These are phyloP conservation scores for Aspergillus sp. DNA, from an alignment of 2,329 filamentous ascomycete species.

Conservation along the genomic window DNA sequence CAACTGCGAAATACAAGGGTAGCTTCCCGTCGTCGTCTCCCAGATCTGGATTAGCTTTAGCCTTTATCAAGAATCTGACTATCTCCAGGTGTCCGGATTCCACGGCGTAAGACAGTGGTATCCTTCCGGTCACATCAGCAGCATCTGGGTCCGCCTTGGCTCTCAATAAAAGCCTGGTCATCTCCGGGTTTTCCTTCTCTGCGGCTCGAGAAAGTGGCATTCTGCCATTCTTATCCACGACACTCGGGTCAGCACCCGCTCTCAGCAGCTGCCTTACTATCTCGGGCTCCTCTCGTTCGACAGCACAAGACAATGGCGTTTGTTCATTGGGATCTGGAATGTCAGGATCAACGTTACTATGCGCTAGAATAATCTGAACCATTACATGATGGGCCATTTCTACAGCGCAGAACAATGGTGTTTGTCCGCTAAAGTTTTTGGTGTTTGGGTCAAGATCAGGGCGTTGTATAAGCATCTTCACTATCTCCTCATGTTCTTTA, in stretches of 20 bases:
- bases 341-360: slow-evolving; percentile 15
- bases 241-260: slow-evolving; percentile 15
- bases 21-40: slow-evolving; percentile 16
- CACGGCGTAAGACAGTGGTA: slow-evolving; percentile 17
- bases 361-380: slow-evolving; percentile 15
- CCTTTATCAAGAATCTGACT: slow-evolving; percentile 19
- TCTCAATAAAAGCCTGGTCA: slow-evolving; percentile 21
- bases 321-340: slow-evolving; percentile 15
- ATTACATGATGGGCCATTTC: slow-evolving; percentile 13
- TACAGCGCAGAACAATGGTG: slow-evolving; percentile 19
- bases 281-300: slow-evolving; percentile 13
- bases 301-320: slow-evolving; percentile 18
- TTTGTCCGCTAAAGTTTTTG: slow-evolving; percentile 15
- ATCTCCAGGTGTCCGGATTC: slow-evolving; percentile 17
- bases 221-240: slow-evolving; percentile 14
- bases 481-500: slow-evolving; percentile 12
- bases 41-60: slow-evolving; percentile 13
- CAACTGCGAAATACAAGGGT: slow-evolving; percentile 17
- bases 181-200: slow-evolving; percentile 22
- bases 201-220: slow-evolving; percentile 18
- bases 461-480: slow-evolving; percentile 14
- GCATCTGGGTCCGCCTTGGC: slow-evolving; percentile 15
- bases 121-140: slow-evolving; percentile 11
- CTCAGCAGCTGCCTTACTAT: slow-evolving; percentile 18
- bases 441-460: slow-evolving; percentile 15